Percentiles rank a stretch among this genome's conserved stretches.
Evolutionary conservation across 495 filamentous ascomycete species (phyloP).

Genomic region (Penicillium arizonense): DNA sequence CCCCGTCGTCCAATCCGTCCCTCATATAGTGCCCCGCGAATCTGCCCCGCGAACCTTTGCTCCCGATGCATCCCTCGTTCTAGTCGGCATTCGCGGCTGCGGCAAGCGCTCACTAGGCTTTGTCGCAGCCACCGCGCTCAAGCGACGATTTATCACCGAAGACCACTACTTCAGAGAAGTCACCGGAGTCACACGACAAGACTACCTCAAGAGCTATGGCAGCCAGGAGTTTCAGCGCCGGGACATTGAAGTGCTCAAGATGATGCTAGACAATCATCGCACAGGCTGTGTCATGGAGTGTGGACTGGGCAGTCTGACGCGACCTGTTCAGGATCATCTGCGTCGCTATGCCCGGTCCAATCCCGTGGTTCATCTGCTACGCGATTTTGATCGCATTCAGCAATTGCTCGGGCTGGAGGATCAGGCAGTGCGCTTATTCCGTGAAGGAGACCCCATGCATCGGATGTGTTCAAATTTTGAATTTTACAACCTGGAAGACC

Average conservation of each 20-base stretch:
- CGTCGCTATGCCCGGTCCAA: conserved; percentile 59
- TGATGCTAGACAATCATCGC: conserved; percentile 63
- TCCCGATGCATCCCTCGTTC: conserved; percentile 67
- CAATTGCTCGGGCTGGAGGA: conserved; percentile 61
- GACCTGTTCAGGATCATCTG: conserved; percentile 57
- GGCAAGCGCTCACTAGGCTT: conserved; percentile 79
- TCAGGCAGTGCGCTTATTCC: conserved; percentile 49
- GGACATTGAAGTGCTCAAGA: conserved; percentile 63
- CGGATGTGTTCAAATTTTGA: conserved; percentile 74
- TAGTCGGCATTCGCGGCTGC: conserved; percentile 73
- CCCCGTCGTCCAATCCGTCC: conserved; percentile 1
- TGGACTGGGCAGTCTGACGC: conserved; percentile 58
- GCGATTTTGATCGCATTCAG: conserved; percentile 65
- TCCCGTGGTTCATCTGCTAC: conserved; percentile 71
- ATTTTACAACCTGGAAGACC: conserved; percentile 70
- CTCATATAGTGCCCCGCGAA: conserved; percentile 39
- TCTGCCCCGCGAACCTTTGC: conserved; percentile 53
- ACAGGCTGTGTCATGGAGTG: conserved; percentile 70
- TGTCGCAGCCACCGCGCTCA: conserved; percentile 72
- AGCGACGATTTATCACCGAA: conserved; percentile 71
- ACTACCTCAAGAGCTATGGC: conserved; percentile 62
- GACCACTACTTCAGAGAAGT: conserved; percentile 72
- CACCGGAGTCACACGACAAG: conserved; percentile 62
- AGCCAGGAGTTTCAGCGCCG: conserved; percentile 63
- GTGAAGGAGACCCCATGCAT: conserved; percentile 53